phyloP scores from a whole-genome alignment of 75 land plant genomes.

The Ceratopteris richardii region DNA sequence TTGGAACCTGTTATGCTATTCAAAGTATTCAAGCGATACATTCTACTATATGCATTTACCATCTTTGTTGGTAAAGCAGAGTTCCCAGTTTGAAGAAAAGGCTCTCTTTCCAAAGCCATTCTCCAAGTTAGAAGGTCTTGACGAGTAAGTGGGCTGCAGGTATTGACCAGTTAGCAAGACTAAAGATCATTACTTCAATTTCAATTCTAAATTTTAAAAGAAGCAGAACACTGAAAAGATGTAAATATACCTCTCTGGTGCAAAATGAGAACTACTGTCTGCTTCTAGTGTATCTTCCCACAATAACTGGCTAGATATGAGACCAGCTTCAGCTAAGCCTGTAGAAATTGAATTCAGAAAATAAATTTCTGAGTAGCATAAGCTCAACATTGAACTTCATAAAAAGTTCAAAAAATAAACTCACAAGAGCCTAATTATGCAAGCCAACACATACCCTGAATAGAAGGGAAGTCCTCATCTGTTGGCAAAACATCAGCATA shows the following conservation, averaged over 20 bases:
- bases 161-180: background rate
- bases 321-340: constrained; percentile 83
- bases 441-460: constrained; percentile 39
- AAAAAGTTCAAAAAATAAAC: too few relatives aligned
- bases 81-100: background rate
- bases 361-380: too few relatives aligned
- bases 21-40: background rate
- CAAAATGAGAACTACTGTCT: constrained; percentile 31
- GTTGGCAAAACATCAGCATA: constrained; percentile 48
- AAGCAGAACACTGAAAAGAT: background rate
- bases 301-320: constrained; percentile 48
- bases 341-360: too few relatives aligned
- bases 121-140: constrained; percentile 33
- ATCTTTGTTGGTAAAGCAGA: constrained; percentile 9
- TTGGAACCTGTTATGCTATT: background rate
- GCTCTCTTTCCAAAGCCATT: constrained; percentile 20
- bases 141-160: constrained; percentile 26
- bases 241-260: constrained; percentile 68
- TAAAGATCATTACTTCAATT: too few relatives aligned
- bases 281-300: background rate
- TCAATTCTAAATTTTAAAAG: background rate
- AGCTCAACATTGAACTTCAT: too few relatives aligned
- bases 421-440: too few relatives aligned
- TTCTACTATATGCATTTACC: constrained; percentile 9
- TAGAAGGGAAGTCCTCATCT: constrained; percentile 60